Base-by-base conservation (phyloP, 2,329 filamentous ascomycete species). In the Colletotrichum sp. region DNA sequence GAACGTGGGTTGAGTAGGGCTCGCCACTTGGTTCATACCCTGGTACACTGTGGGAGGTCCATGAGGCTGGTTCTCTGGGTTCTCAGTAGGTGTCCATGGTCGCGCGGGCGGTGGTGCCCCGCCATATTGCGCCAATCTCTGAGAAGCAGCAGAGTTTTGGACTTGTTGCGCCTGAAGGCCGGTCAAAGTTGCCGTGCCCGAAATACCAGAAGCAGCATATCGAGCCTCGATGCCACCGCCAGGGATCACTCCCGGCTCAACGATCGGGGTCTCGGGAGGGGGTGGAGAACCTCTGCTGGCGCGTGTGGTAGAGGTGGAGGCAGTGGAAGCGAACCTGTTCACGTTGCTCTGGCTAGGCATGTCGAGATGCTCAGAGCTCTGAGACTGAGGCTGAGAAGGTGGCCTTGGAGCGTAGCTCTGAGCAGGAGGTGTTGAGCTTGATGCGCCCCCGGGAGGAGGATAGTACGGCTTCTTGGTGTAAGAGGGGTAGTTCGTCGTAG, bases 71-170 rank as follows among this genome's bases (percentile, higher is more conserved):
- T 93, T 93, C 36, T 95, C 96, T 2, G 96, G 96, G 73, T 93
- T 90, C 83, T 99, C 97, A 5, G 97, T 99, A 1, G 97, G 97
- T 12, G 96, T 99, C 97, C 96, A 99, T 34, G 96, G 96, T 64
- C 96, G 91, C 30, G 86, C 88, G 74, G 86, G 85, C 18, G 86
- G 86, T 60, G 86, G 84, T 36, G 84, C 82, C 39, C 89, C 87
- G 26, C 89, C 91, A 83, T 98, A 98, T 76, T 97, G 95, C 49
- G 95, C 94, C 77, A 94, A 87, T 79, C 96, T 91, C 83, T 97
- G 95, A 32, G 95, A 90, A 21, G 96, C 95, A 4, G 96, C 96
- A 18, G 95, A 93, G 82, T 94, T 98, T 79, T 96, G 86, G 4
- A 84, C 84, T 68, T 88, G 90, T 78, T 95, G 85, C 12, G 87